Conservation (phyloP, 495 filamentous ascomycete genomes). For the Xylaria palmicola region DNA sequence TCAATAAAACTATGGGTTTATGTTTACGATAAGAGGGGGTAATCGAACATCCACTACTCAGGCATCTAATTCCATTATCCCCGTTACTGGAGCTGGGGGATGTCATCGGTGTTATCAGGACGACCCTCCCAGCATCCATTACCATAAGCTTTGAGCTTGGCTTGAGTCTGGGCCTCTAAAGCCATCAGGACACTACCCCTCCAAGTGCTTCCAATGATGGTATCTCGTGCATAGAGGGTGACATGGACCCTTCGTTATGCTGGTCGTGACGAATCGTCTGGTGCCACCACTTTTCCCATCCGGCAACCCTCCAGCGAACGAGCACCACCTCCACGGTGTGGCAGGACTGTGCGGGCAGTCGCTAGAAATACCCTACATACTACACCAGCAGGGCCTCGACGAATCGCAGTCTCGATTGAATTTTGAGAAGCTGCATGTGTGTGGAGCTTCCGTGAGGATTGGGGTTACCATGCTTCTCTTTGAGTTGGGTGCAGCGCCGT, state of each 20-base stretch:
- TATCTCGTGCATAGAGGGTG: neutral
- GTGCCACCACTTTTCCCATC: neutral
- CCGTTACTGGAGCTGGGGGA: neutral
- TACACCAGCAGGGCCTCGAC: neutral
- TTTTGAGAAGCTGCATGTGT: conserved; percentile 7
- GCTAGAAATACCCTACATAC: conserved; percentile 5
- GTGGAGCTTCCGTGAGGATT: neutral
- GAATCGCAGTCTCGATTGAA: neutral
- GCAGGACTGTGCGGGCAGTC: neutral
- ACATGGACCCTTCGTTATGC: neutral
- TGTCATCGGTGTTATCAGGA: neutral
- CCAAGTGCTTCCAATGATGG: neutral
- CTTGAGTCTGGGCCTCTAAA: conserved; percentile 1
- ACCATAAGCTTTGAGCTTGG: neutral
- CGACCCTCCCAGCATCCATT: neutral
- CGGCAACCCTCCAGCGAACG: neutral
- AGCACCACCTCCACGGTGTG: neutral
- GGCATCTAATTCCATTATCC: neutral
- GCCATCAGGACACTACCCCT: neutral
- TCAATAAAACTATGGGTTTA: conserved; percentile 69
- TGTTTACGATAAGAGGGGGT: conserved; percentile 58
- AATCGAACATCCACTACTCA: conserved; percentile 2
- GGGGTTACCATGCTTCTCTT: neutral
- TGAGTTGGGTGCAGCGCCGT: neutral
- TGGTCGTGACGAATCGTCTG: conserved; percentile 2